Evolutionary conservation across 2,329 filamentous ascomycete species (phyloP).

Genomic region (Onygenales sp.): DNA sequence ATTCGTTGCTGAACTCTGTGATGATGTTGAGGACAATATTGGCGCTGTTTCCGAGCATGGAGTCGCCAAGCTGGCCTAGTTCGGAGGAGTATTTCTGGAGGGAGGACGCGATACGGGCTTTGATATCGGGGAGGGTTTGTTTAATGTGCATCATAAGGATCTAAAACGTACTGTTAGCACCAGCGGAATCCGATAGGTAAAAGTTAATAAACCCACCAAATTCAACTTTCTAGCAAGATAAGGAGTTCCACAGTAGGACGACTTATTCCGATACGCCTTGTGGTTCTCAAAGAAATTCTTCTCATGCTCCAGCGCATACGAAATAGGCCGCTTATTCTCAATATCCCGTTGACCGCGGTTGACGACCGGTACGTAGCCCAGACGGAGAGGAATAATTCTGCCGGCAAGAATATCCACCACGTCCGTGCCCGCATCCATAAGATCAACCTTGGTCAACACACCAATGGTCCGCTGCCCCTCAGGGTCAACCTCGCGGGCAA

Average conservation of each 20-base stretch:
- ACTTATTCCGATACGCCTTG: conserved; percentile 97
- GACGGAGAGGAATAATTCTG: conserved; percentile 84
- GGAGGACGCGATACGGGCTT: conserved; percentile 88
- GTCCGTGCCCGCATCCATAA: conserved; percentile 98
- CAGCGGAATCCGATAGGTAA: neutral
- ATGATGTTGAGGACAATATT: conserved; percentile 99
- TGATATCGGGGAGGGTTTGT: conserved; percentile 97
- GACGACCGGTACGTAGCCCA: conserved; percentile 95
- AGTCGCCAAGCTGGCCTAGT: conserved; percentile 75
- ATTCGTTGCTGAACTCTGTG: conserved; percentile 96
- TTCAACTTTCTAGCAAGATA: conserved; percentile 96
- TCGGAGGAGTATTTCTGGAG: conserved; percentile 85
- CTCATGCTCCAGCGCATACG: conserved; percentile 82
- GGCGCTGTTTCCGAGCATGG: conserved; percentile 87
- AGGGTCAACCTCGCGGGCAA: conserved; percentile 92
- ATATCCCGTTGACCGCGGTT: conserved; percentile 98
- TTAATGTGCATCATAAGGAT: conserved; percentile 99
- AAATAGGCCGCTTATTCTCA: conserved; percentile 94
- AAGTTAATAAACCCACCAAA: conserved; percentile 45
- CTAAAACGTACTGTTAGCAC: conserved; percentile 23
- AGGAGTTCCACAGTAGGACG: conserved; percentile 94
- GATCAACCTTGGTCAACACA: conserved; percentile 95
- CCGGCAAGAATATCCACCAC: conserved; percentile 97
- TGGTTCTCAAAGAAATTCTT: conserved; percentile 98
- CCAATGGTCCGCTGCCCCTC: conserved; percentile 97